Percentiles rank a stretch among this genome's conserved stretches.
Evolutionary conservation across 805 yeast genomes (phyloP).

Genomic region (Candida piceae): DNA sequence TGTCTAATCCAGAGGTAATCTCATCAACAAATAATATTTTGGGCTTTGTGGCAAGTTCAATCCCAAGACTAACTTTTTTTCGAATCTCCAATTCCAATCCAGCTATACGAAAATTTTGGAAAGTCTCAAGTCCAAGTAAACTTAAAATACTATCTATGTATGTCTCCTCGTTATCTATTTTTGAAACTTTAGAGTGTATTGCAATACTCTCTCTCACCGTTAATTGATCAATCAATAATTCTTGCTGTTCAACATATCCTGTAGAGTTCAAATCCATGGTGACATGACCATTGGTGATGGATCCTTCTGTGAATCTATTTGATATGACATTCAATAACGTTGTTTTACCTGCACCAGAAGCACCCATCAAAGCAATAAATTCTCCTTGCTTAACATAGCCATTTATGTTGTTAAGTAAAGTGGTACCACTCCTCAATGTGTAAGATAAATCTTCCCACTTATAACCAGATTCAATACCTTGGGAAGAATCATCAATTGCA

Average conservation of each 20-base stretch:
- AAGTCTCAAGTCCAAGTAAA: slow-evolving; percentile 39
- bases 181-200: slow-evolving; percentile 3
- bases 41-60: slow-evolving; percentile 45
- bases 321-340: slow-evolving; percentile 43
- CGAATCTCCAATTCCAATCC: slow-evolving; percentile 41
- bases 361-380: slow-evolving; percentile 43
- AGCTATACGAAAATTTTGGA: slow-evolving; percentile 42
- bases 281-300: slow-evolving; percentile 33
- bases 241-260: slow-evolving; percentile 53
- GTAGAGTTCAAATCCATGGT: slow-evolving; percentile 36
- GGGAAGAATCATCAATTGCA: not conserved
- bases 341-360: slow-evolving; percentile 48
- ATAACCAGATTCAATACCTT: not conserved
- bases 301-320: slow-evolving; percentile 42
- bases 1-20: slow-evolving; percentile 50
- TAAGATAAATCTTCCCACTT: slow-evolving; percentile 24
- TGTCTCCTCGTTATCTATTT: not conserved
- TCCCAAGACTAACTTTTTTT: slow-evolving; percentile 40
- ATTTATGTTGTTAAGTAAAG: slow-evolving; percentile 22
- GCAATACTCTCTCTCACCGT: slow-evolving; percentile 47
- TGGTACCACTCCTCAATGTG: slow-evolving; percentile 18
- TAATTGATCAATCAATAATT: slow-evolving; percentile 38
- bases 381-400: slow-evolving; percentile 35
- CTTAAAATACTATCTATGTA: slow-evolving; percentile 35
- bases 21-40: slow-evolving; percentile 44